Evolutionary conservation across 805 yeast species (phyloP).

Genomic region (Candida vartiovaarae): DNA sequence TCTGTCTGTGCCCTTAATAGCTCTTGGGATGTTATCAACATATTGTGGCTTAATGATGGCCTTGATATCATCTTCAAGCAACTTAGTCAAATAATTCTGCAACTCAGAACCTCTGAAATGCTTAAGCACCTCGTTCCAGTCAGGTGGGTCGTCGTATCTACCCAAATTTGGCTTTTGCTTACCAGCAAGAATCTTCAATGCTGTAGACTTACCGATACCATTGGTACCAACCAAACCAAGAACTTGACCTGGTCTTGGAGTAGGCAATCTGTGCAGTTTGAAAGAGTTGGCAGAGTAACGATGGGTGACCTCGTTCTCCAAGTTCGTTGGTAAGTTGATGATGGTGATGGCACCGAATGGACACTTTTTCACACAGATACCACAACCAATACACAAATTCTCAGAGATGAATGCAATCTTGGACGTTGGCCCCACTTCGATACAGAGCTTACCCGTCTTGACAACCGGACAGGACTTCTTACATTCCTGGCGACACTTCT

Average conservation of each 20-base stretch:
- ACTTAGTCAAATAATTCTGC: constrained; percentile 91
- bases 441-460: constrained; percentile 94
- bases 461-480: constrained; percentile 96
- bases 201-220: constrained; percentile 99
- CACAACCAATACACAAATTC: constrained; percentile 95
- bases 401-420: constrained; percentile 95
- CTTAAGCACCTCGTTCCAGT: constrained; percentile 89
- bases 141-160: constrained; percentile 90
- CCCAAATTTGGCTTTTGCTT: constrained; percentile 97
- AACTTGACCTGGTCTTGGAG: constrained; percentile 99
- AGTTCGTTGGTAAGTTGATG: constrained; percentile 92
- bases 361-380: constrained; percentile 98
- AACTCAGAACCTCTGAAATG: constrained; percentile 95
- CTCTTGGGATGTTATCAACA: constrained; percentile 96
- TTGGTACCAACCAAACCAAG: constrained; percentile 96
- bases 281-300: constrained; percentile 97
- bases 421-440: constrained; percentile 85
- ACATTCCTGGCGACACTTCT: constrained; percentile 98
- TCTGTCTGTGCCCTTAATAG: constrained; percentile 82
- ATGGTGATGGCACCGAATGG: constrained; percentile 96
- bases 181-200: constrained; percentile 93
- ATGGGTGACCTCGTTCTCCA: constrained; percentile 89
- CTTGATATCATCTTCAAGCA: constrained; percentile 87
- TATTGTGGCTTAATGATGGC: constrained; percentile 99
- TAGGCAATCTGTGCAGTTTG: constrained; percentile 94